Evolutionary conservation across 768 basidiomycete genomes (phyloP), one percentile per base, ranked within the genome.

Genomic region (Tylopilus subfusipes): DNA sequence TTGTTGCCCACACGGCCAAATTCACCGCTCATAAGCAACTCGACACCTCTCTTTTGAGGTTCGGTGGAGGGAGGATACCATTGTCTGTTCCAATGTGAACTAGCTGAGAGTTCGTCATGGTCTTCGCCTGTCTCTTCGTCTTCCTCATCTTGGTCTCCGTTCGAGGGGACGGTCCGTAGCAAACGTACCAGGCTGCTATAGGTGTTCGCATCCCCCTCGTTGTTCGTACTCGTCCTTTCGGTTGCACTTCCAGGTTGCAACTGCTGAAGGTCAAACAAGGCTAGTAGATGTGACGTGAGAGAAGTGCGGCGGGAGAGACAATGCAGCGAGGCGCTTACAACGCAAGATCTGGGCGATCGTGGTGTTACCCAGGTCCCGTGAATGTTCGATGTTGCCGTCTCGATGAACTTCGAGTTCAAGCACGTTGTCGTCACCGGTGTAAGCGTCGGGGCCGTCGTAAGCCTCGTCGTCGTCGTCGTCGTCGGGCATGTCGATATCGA

Each of bases 21-120:
- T 50, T 93, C 88, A 43, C 93, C 93, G 60, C 84, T 78, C 59
- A 79, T 79, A 11, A 91, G 76, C 13, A 96, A 75, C 39, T 80
- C 75, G 16, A 84, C 62, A 3, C 93, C 93, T 30, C 72, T 76
- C 48, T 79, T 61, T 67, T 86, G 80, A 7, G 90, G 87, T 54
- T 85, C 79, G 19, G 69, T 81, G 22, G 79, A 75, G 42, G 71
- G 57, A 29, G 69, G 64, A 53, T 69, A 76, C 73, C 73, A 78
- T 56, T 62, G 30, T 31, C 47, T 46, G 58, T 65, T 43, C 68
- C 66, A 57, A 62, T 66, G 58, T 64, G 68, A 61, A 63, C 48
- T 30, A 38, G 51, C n/a, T 18, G 29, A 47, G 47, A 59, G 55
- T 11, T 65, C 61, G 5, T 73, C 72, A 18, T 74, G 72, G 19